These are phyloP conservation scores for Gracilaria domingensis DNA, from an alignment of 23 red algal genomes.

Conservation along the genomic window DNA sequence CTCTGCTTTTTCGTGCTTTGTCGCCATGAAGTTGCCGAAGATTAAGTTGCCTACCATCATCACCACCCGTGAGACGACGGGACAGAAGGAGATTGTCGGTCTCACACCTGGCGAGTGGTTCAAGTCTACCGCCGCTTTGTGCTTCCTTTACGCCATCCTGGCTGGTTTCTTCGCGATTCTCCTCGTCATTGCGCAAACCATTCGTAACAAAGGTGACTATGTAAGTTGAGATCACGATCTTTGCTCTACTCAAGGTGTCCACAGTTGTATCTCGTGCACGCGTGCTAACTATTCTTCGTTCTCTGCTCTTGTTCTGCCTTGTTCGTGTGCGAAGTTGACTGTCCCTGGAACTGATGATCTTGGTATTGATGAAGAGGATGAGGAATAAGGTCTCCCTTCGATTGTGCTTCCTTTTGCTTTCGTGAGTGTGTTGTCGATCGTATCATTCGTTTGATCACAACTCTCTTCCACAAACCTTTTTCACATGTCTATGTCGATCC, in stretches of 20 bases:
- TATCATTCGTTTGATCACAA: not conserved
- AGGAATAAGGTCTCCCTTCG: not conserved
- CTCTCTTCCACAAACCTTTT: not conserved
- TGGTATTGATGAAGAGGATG: conserved; percentile 2
- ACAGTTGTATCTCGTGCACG: no score
- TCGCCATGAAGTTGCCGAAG: conserved; percentile 72
- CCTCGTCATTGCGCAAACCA: conserved; percentile 61
- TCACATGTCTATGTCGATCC: conserved; percentile 8
- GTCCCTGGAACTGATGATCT: conserved; percentile 39
- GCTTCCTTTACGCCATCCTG: conserved; percentile 61
- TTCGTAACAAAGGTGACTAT: conserved; percentile 47
- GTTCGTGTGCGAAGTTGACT: not conserved
- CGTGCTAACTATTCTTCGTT: no score
- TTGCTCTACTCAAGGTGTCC: no score
- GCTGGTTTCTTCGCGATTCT: conserved; percentile 56
- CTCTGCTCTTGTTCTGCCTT: not conserved
- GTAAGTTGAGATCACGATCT: conserved; percentile 18
- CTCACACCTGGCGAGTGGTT: conserved; percentile 61
- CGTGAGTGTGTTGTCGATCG: not conserved
- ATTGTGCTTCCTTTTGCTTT: not conserved
- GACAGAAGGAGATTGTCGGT: conserved; percentile 67
- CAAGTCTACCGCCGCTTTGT: conserved; percentile 44
- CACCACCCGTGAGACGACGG: conserved; percentile 51
- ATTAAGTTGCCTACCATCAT: conserved; percentile 57
- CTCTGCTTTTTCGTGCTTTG: not conserved